phyloP scores from a whole-genome alignment of 352 stramenopile species.

The Aphanomyces cochlioides region DNA sequence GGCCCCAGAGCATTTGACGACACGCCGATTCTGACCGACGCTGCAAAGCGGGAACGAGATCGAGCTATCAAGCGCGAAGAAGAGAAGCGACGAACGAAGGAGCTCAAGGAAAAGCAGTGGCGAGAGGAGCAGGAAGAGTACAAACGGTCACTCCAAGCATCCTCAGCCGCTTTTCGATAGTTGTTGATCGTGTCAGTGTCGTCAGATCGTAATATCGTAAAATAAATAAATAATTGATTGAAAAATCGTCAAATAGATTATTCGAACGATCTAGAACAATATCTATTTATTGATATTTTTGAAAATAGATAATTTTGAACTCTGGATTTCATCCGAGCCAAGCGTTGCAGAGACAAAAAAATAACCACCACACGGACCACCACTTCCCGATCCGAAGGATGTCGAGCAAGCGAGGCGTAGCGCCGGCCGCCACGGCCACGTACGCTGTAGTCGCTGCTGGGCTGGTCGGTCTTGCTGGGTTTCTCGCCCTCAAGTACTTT shows the following conservation, averaged over 20 bases:
- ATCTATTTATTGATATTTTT: conserved; percentile 10
- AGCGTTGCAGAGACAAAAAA: background rate
- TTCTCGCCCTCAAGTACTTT: conserved; percentile 17
- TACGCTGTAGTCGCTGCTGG: background rate
- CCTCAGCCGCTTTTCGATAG: too few relatives aligned
- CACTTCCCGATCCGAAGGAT: background rate
- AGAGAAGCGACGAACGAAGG: conserved; percentile 16
- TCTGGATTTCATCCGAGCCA: background rate
- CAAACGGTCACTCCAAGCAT: conserved; percentile 1
- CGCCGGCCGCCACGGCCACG: background rate
- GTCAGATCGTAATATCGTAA: too few relatives aligned
- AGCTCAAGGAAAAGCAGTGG: conserved; percentile 13
- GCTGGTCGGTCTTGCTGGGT: conserved; percentile 8
- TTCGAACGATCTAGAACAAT: background rate
- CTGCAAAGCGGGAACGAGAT: conserved; percentile 15
- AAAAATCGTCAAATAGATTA: too few relatives aligned
- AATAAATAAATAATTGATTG: too few relatives aligned
- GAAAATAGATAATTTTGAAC: background rate
- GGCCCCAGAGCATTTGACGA: conserved; percentile 4
- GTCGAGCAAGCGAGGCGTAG: conserved; percentile 8
- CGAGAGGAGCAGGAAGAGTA: conserved; percentile 26
- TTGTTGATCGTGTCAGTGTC: too few relatives aligned
- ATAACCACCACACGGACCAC: conserved; percentile 12
- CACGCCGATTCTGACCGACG: conserved; percentile 22
- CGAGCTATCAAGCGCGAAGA: conserved; percentile 3